Evolutionary conservation across 1,139 yeast genomes (phyloP), one percentile per base, ranked within the genome.

Genomic region (Suzukiozyma palmioleophila): DNA sequence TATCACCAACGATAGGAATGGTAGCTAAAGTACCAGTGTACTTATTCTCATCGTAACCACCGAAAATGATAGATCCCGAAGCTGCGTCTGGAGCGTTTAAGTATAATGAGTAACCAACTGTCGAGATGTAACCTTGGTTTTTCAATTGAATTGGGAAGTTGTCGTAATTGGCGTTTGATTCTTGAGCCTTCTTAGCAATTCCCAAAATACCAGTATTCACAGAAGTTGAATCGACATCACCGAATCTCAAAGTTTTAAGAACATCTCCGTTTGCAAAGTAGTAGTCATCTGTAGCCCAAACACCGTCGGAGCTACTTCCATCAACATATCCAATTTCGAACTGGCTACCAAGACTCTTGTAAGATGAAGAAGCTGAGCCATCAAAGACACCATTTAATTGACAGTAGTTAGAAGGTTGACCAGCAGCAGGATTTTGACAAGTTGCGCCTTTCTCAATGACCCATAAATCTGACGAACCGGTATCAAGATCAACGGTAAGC

Each of bases 281-380:
- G 15, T 51, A 26, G 49, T 37, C 38, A 47, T 86, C 77, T 45
- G 65, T 57, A 37, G 79, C 70, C 87, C 85, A 81, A 42, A 67
- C 59, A 41, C 78, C 71, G 57, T 75, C 72, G 36, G 84, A 61
- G 32, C 36, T 37, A 24, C 43, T 33, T 1, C 44, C 42, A 39
- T 47, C 51, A 15, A 34, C 46, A 26, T 46, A 49, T 26, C 28
- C 26, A 33, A 39, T 40, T 3, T 28, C 13, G 21, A 49, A 41
- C 5, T 33, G 9, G 14, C 34, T 39, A 22, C 39, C 42, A 18
- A 41, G 40, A 22, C 34, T 40, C 34, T 39, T 37, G 27, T 32
- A 41, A 26, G 53, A 35, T 3, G 47, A 22, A 2, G 55, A 51
- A 11, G 44, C 26, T 7, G 46, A 16, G 7, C 37, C 32, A 33